Conservation (phyloP, 1,284 basidiomycete genomes). For the Rhodotorula sp. region DNA sequence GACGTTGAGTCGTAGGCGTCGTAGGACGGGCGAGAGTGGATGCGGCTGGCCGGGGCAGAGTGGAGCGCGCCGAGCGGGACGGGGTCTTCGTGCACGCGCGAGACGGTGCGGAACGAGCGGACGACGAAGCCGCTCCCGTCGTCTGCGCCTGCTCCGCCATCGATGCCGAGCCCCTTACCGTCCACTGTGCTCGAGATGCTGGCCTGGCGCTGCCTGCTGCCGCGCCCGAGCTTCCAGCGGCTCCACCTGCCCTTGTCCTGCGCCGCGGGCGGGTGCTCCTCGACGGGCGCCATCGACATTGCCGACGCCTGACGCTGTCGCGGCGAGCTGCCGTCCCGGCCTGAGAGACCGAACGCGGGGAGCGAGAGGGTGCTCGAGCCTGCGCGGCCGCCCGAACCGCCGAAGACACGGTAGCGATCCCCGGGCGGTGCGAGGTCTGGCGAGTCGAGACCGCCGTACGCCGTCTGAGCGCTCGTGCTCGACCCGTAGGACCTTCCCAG, state of each 20-base stretch:
- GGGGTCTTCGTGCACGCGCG: conserved; percentile 40
- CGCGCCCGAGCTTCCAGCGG: conserved; percentile 14
- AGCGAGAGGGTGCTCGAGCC: conserved; percentile 22
- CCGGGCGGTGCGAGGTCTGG: background rate
- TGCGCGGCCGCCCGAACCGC: background rate
- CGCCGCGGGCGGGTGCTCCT: background rate
- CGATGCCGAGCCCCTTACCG: background rate
- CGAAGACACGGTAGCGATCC: conserved; percentile 2
- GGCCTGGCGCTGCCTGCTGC: conserved; percentile 5
- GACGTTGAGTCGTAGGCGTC: background rate
- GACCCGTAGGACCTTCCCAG: background rate
- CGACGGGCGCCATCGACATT: background rate
- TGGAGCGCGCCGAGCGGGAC: background rate
- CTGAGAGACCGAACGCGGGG: background rate
- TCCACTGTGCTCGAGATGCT: conserved; percentile 17
- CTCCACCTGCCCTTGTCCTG: conserved; percentile 18
- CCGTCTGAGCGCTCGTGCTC: conserved; percentile 6
- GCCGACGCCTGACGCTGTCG: conserved; percentile 15
- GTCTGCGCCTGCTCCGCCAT: background rate
- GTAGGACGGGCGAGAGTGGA: background rate
- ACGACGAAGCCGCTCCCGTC: conserved; percentile 35
- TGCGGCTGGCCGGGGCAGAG: background rate
- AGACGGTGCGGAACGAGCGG: conserved; percentile 37
- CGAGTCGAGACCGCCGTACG: conserved; percentile 2
- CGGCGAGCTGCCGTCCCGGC: conserved; percentile 1